Evolutionary conservation across 805 yeast genomes (phyloP).

Genomic region (Candida fluviatilis): DNA sequence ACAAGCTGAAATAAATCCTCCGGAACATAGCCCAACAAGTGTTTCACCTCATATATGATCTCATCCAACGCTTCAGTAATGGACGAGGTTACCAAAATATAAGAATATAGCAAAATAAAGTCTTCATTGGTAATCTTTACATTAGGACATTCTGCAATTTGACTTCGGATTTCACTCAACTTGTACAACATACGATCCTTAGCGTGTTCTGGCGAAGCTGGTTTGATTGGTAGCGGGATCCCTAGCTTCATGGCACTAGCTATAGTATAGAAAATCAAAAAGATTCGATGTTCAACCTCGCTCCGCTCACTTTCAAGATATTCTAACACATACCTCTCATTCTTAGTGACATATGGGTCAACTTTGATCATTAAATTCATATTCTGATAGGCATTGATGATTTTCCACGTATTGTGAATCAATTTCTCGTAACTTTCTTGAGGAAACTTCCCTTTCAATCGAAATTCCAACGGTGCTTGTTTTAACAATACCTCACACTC

Average conservation of each 20-base stretch:
- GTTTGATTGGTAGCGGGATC: slow-evolving; percentile 71
- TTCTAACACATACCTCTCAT: slow-evolving; percentile 54
- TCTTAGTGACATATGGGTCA: slow-evolving; percentile 48
- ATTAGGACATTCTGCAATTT: slow-evolving; percentile 12
- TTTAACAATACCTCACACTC: slow-evolving; percentile 58
- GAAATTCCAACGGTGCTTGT: slow-evolving; percentile 72
- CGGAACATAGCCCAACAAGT: slow-evolving; percentile 61
- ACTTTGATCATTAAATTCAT: slow-evolving; percentile 64
- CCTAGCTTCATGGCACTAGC: slow-evolving; percentile 74
- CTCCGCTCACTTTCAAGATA: slow-evolving; percentile 54
- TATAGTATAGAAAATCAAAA: slow-evolving; percentile 71
- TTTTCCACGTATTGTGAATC: slow-evolving; percentile 53
- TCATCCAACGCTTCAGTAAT: slow-evolving; percentile 61
- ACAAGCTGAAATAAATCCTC: slow-evolving; percentile 56
- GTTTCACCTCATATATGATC: slow-evolving; percentile 51
- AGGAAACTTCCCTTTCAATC: slow-evolving; percentile 74
- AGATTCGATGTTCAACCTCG: slow-evolving; percentile 69
- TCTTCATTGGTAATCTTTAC: slow-evolving; percentile 56
- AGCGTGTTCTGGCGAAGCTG: slow-evolving; percentile 75
- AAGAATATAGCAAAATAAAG: slow-evolving; percentile 72
- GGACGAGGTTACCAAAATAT: slow-evolving; percentile 65
- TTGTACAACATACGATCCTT: slow-evolving; percentile 65
- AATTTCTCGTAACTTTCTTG: slow-evolving; percentile 45
- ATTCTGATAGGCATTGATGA: slow-evolving; percentile 73
- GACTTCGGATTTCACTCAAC: slow-evolving; percentile 52